Conservation (phyloP, 495 filamentous ascomycete genomes). For the Xylaria intraflava region DNA sequence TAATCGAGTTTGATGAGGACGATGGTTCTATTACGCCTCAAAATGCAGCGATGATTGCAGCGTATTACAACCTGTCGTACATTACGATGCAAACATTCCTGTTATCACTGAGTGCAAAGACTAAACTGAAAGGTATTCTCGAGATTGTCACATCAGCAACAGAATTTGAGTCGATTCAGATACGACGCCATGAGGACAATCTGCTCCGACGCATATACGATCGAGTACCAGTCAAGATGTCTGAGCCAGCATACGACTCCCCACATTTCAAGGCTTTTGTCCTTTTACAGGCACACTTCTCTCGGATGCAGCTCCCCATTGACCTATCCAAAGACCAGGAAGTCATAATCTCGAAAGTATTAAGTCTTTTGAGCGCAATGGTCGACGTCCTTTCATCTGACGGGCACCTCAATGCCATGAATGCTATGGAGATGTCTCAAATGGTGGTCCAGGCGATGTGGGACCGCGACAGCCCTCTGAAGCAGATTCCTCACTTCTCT, state of each 20-base stretch:
- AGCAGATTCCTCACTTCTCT: conserved; percentile 94
- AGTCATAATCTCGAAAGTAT: conserved; percentile 72
- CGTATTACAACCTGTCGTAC: conserved; percentile 99
- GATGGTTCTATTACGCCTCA: conserved; percentile 85
- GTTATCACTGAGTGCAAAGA: conserved; percentile 81
- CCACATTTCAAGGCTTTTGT: conserved; percentile 98
- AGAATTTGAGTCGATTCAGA: conserved; percentile 93
- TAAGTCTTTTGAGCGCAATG: conserved; percentile 82
- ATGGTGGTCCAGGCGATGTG: conserved; percentile 99
- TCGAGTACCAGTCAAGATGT: conserved; percentile 90
- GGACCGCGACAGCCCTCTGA: conserved; percentile 93
- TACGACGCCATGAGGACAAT: conserved; percentile 84
- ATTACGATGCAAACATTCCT: conserved; percentile 99
- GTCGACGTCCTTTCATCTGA: conserved; percentile 96
- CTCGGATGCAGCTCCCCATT: conserved; percentile 87
- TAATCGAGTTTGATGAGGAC: conserved; percentile 94
- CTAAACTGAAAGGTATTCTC: conserved; percentile 90
- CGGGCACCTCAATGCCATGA: conserved; percentile 93
- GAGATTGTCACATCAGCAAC: conserved; percentile 97
- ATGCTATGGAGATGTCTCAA: conserved; percentile 98
- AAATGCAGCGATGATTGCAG: conserved; percentile 95
- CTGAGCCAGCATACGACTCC: conserved; percentile 75
- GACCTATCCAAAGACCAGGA: conserved; percentile 98
- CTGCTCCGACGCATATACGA: conserved; percentile 91
- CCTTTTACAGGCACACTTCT: conserved; percentile 94